phyloP scores from a whole-genome alignment of 768 basidiomycete genomes.

The Termitomyces heimii region DNA sequence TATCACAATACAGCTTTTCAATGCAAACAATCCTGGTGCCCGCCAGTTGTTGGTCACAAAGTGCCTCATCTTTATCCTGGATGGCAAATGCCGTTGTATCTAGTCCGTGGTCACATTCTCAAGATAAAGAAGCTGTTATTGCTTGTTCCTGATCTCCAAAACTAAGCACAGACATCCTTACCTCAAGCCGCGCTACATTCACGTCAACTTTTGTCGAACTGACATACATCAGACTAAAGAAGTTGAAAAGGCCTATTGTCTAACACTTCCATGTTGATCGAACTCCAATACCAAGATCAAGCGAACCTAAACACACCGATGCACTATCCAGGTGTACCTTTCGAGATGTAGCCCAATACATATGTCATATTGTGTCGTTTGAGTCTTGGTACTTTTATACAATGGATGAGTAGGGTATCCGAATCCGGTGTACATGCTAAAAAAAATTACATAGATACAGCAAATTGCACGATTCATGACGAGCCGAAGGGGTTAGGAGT shows the following conservation, averaged over 20 bases:
- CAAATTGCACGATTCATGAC: constrained; percentile 10
- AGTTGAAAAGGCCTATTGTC: not conserved
- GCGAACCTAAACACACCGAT: not conserved
- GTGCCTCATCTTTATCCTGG: not conserved
- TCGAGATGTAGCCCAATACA: not conserved
- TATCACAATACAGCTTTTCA: not conserved
- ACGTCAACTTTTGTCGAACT: not conserved
- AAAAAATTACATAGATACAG: constrained; percentile 17
- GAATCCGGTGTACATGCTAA: constrained; percentile 21
- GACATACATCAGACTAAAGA: not conserved
- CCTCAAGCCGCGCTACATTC: not conserved
- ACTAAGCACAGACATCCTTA: not conserved
- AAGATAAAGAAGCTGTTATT: not conserved
- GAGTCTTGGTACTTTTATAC: constrained; percentile 20
- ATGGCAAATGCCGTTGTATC: not conserved
- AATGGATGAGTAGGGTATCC: constrained; percentile 21
- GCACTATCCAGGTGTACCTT: not conserved
- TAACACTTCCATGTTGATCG: not conserved
- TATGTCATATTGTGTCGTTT: constrained; percentile 15
- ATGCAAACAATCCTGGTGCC: not conserved
- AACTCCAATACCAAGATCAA: not conserved
- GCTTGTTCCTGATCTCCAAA: not conserved
- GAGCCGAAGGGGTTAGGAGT: constrained; percentile 17
- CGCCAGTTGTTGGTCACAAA: not conserved
- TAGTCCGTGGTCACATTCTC: not conserved